Conservation (phyloP, 1,284 basidiomycete species). For the Ganoderma lingzhi region DNA sequence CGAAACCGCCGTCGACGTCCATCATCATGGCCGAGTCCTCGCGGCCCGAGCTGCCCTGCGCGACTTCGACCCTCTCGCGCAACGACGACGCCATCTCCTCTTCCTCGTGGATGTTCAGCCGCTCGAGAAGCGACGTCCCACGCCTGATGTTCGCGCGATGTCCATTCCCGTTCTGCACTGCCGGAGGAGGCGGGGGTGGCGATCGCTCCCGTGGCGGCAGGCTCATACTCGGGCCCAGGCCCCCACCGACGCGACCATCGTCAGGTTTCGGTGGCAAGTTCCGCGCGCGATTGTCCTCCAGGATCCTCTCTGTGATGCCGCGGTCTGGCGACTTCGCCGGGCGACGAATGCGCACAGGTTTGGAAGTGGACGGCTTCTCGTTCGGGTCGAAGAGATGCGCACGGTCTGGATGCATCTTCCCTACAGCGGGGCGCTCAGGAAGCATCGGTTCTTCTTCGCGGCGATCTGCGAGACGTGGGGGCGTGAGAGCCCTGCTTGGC, state of each 20-base stretch:
- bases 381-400: conserved; percentile 19
- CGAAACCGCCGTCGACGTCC: conserved; percentile 14
- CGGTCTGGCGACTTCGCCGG: conserved; percentile 14
- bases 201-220: conserved; percentile 21
- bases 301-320: conserved; percentile 11
- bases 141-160: conserved; percentile 41
- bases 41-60: neutral
- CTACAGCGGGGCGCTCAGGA: conserved; percentile 10
- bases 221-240: conserved; percentile 40
- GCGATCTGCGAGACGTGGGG: conserved; percentile 20
- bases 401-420: conserved; percentile 33
- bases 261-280: conserved; percentile 19
- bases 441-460: conserved; percentile 18
- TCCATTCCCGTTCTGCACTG: conserved; percentile 34
- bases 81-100: conserved; percentile 39
- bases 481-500: conserved; percentile 12
- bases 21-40: conserved; percentile 23
- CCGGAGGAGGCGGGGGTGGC: conserved; percentile 37
- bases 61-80: conserved; percentile 48
- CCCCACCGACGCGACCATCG: conserved; percentile 29
- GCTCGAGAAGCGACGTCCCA: conserved; percentile 47
- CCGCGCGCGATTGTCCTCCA: conserved; percentile 11
- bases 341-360: conserved; percentile 27
- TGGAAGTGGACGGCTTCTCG: conserved; percentile 7
- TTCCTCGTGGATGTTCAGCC: conserved; percentile 42